Base-by-base conservation (phyloP, 202 grass and related monocot genomes). In the Panicum virgatum region DNA sequence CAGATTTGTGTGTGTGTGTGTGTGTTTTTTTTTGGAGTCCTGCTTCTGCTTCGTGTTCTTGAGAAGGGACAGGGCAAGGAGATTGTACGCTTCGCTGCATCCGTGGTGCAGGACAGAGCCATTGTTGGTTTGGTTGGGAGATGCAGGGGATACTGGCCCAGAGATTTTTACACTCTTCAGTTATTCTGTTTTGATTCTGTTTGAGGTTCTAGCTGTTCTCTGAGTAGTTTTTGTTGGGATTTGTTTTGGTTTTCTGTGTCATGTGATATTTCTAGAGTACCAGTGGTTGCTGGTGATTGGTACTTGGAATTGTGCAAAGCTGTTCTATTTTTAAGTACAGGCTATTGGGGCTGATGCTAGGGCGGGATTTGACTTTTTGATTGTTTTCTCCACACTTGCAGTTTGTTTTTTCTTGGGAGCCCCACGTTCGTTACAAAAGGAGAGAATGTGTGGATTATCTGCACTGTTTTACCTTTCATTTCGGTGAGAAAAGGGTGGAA, bases 351-450 rank as follows among this genome's bases (percentile, higher is more conserved):
- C 68, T 27, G 37, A 82, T 19, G 23, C 50, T 37, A 18, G 25
- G 62, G 71, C 39, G 43, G 54, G 83, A 86, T 90, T 90, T 86
- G 83, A 79, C 84, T 38, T 12, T 63, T 80, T 22, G 60, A 76
- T 76, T 48, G 66, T 82, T 83, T 77, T 63, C 34, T 79, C 44
- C 42, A 13, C 79, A 74, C 67, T 56, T 76, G 62, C 22, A 48
- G 22, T 77, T 78, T 77, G 65, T 57, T 66, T 68, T 65, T 77
- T 72, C 51, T 43, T 48, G 27, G 67, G 9, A 3, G 48, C 48
- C 73, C 69, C 78, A 72, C 32, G 72, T 82, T 77, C 20, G 66
- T 78, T 73, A 78, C 11, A 83, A 86, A 74, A 86, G 50, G 60
- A 74, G 88, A 86, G 66, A 67, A 44, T 52, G 25, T 29, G 66